A percentile compares a stretch with the other conserved stretches of the same genome.
phyloP scores from a whole-genome alignment of 1,284 basidiomycete genomes.

The Melampsora americana region DNA sequence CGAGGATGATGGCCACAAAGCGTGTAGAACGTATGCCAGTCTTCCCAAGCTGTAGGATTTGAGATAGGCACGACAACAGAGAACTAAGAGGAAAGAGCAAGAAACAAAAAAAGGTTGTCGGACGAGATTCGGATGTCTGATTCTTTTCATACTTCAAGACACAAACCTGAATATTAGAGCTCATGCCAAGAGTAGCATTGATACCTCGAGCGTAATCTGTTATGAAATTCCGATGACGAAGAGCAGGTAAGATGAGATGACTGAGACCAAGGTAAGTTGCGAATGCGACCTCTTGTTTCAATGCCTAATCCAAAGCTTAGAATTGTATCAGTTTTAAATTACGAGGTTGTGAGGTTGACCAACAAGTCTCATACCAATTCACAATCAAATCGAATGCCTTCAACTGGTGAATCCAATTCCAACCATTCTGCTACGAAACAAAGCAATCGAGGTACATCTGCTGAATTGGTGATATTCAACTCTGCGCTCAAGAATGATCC shows the following conservation, averaged over 20 bases:
- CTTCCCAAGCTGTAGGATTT: constrained; percentile 72
- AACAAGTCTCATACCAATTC: constrained; percentile 68
- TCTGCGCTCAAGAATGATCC: constrained; percentile 49
- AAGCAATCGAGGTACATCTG: constrained; percentile 53
- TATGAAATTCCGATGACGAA: constrained; percentile 75
- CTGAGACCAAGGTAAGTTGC: constrained; percentile 86
- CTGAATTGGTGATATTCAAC: constrained; percentile 17
- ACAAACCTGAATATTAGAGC: constrained; percentile 48
- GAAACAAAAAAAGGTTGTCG: constrained; percentile 45
- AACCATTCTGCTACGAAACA: constrained; percentile 87
- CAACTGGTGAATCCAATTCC: constrained; percentile 85
- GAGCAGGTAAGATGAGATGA: constrained; percentile 82
- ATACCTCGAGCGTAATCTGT: constrained; percentile 90
- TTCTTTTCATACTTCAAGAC: neutral
- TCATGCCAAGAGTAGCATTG: constrained; percentile 68
- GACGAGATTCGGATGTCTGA: constrained; percentile 51
- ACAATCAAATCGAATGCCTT: constrained; percentile 91
- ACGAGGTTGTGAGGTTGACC: neutral
- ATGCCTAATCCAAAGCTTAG: constrained; percentile 62
- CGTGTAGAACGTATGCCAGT: constrained; percentile 90
- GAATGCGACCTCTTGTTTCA: constrained; percentile 88
- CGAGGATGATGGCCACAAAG: constrained; percentile 82
- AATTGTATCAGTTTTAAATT: constrained; percentile 11
- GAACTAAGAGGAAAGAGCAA: constrained; percentile 2
- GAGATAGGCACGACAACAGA: constrained; percentile 27